These are phyloP conservation scores for Stylonectria norvegica DNA, from an alignment of 2,329 filamentous ascomycete species.

Conservation along the genomic window DNA sequence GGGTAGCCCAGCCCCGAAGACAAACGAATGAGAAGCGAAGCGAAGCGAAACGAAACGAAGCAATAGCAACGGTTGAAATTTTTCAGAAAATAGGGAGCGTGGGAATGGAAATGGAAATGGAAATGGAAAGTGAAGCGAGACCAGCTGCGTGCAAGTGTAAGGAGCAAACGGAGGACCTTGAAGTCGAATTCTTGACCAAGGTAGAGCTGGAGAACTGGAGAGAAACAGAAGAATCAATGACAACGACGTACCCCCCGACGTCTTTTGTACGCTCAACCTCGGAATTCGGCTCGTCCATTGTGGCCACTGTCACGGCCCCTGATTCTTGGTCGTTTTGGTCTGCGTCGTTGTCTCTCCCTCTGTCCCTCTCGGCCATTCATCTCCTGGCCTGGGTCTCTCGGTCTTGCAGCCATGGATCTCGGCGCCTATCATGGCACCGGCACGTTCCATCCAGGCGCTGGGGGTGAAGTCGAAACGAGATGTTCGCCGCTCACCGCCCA, in stretches of 20 bases:
- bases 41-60: slow-evolving; percentile 12
- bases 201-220: slow-evolving; percentile 1
- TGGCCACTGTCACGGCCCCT: no score
- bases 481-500: no score
- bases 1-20: slow-evolving; percentile 7
- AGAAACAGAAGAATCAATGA: slow-evolving; percentile 7
- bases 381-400: not conserved
- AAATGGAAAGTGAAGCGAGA: slow-evolving; percentile 6
- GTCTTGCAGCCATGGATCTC: not conserved
- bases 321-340: not conserved
- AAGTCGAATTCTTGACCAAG: no score
- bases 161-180: no score
- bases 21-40: slow-evolving; percentile 2
- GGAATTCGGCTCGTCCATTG: no score
- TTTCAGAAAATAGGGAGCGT: slow-evolving; percentile 10
- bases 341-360: not conserved
- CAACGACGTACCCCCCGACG: no score
- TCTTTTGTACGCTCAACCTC: no score
- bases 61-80: slow-evolving; percentile 9
- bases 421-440: not conserved
- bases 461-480: no score
- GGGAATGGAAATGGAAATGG: slow-evolving; percentile 14
- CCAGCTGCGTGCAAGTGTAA: slow-evolving; percentile 18
- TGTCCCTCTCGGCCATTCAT: not conserved
- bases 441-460: not conserved